A percentile compares a stretch with the other conserved stretches of the same genome.
These are phyloP conservation scores for Daedaleopsis sinensis DNA, from an alignment of 768 basidiomycete genomes.

Conservation along the genomic window DNA sequence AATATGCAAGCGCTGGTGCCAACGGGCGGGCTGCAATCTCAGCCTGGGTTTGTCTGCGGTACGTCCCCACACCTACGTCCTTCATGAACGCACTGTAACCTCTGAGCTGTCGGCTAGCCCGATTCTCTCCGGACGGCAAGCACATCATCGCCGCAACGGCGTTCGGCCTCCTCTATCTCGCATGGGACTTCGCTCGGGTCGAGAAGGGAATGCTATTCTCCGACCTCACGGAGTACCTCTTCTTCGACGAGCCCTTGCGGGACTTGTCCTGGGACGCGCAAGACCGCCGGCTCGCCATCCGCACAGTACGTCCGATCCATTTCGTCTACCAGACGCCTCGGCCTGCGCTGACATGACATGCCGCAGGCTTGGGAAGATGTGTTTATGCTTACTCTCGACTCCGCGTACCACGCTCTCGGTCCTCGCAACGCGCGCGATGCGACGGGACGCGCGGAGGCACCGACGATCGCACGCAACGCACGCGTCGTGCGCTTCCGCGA, in stretches of 20 bases:
- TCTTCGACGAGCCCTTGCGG: slow-evolving; percentile 21
- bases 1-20: slow-evolving; percentile 15
- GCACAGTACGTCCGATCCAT: slow-evolving; percentile 20
- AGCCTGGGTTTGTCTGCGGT: slow-evolving; percentile 21
- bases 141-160: slow-evolving; percentile 24
- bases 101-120: slow-evolving; percentile 4
- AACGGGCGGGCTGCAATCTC: background rate
- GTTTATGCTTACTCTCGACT: slow-evolving; percentile 21
- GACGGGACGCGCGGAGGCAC: background rate
- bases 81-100: background rate
- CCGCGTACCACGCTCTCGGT: slow-evolving; percentile 10
- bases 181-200: slow-evolving; percentile 23
- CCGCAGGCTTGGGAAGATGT: slow-evolving; percentile 24
- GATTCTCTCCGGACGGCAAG: slow-evolving; percentile 28
- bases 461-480: background rate
- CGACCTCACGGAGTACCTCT: slow-evolving; percentile 20
- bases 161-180: slow-evolving; percentile 24
- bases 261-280: slow-evolving; percentile 26
- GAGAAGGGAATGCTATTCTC: slow-evolving; percentile 10
- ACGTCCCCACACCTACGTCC: background rate
- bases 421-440: background rate
- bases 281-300: slow-evolving; percentile 14
- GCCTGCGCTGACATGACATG: background rate
- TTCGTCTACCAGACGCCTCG: background rate
- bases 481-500: slow-evolving; percentile 17